Evolutionary conservation across 2,329 filamentous ascomycete species (phyloP), one percentile per base, ranked within the genome.

Genomic region (Xylaria sp.): DNA sequence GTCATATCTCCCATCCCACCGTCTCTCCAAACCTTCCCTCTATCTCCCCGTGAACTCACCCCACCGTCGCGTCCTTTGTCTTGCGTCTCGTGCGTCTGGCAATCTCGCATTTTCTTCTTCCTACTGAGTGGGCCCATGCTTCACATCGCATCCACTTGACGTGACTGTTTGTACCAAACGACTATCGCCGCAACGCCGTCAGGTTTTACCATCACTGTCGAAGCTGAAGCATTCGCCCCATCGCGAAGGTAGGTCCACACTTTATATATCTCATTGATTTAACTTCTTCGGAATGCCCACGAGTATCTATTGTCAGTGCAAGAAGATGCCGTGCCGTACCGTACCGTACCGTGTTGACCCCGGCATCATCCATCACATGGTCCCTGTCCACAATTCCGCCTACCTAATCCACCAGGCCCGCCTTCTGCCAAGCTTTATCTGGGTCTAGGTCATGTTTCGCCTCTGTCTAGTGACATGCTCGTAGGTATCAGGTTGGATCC

Each of bases 351-450:
- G 49, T 52, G 30, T 37, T 35, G 60, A 44, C 37, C 61, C 55
- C 44, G 58, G 51, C 61, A 52, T 59, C 57, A 57, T 23, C 42
- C 23, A 52, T 59, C 57, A 57, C 13, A 47, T 35, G 44, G 55
- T 53, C 49, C 48, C 59, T 47, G 52, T 49, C 46, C 52, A 42
- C 49, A 39, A 51, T 50, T 46, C 52, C 50, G 47, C 50, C 52
- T 54, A 53, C 44, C 51, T 37, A 60, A 62, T 50, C 59, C 62
- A 64, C 59, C 58, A 42, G 60, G 62, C 54, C 44, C 51, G 62
- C n/a, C 54, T 54, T 53, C 59, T 59, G 60, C 62, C 60, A 59
- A 62, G 62, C 57, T 48, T 55, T 48, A 53, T 58, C 53, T 52
- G 53, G 59, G 50, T 52, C 55, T 54, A 49, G 55, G 60, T 54